phyloP scores from a whole-genome alignment of 169 alveolate species.

The Cryptosporidium tyzzeri region DNA sequence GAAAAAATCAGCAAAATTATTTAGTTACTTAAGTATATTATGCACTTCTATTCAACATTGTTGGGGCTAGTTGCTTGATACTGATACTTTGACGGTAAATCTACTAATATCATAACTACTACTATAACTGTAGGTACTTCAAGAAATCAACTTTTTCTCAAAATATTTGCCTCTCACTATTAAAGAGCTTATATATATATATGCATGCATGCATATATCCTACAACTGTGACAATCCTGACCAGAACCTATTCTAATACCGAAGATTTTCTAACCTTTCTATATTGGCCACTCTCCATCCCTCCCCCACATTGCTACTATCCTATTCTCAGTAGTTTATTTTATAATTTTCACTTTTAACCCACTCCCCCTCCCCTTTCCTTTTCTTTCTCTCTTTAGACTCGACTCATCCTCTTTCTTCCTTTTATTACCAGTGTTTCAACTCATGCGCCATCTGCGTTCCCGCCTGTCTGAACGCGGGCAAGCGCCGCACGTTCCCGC shows the following conservation, averaged over 20 bases:
- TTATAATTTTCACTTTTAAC: not conserved
- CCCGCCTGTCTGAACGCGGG: no score
- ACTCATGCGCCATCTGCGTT: no score
- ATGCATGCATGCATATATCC: no score
- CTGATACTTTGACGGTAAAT: no score
- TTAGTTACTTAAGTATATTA: not conserved
- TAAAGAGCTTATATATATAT: no score
- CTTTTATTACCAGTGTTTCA: not conserved
- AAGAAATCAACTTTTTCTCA: no score
- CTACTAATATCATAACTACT: no score
- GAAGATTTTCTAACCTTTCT: not conserved
- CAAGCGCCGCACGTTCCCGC: not conserved
- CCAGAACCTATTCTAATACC: no score
- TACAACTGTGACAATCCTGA: no score
- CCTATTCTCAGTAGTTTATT: not conserved
- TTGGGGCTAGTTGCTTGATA: no score
- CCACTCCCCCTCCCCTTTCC: not conserved
- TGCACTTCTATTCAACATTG: not conserved
- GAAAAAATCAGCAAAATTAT: slow-evolving; percentile 65
- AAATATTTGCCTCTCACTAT: no score
- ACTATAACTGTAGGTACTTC: no score
- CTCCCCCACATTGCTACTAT: not conserved
- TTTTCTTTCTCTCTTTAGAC: not conserved
- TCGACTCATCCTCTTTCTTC: not conserved
- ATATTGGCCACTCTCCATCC: not conserved